Evolutionary conservation across 129 eudicot species (phyloP), one percentile per base, ranked within the genome.

Genomic region (Chrysanthemum lavandulifolium): DNA sequence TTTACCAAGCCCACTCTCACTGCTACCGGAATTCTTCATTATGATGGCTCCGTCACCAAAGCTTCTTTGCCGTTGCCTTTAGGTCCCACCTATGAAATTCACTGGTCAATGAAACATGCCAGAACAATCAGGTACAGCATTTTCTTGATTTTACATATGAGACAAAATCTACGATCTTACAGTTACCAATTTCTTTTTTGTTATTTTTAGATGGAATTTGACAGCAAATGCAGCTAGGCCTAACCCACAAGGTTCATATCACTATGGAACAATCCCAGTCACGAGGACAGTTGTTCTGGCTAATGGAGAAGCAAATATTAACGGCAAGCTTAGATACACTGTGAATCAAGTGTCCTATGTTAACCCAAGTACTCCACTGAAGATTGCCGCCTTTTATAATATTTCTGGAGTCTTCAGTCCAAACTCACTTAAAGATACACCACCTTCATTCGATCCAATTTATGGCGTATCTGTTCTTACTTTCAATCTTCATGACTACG

Each of bases 211-310:
- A 76, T 81, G 88, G 94, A 92, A 89, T 78, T 82, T 92, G 86
- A 92, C 97, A 6, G 94, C 97, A 23, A 92, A 89, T 78, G 97
- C 97, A 57, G 97, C 97, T 10, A 82, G 97, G 71, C 97, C 97
- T 3, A 92, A 92, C 51, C 96, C 94, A 18, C 97, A 92, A 81
- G 97, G 97, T 12, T 84, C 97, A 18, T 92, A 58, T 66, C 97
- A 89, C 48, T 92, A 89, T 65, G 96, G 97, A 21, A 84, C 86
- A 5, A 89, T 92, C 7, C 82, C 78, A 10, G 73, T 81, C 9
- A 76, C 70, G 29, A 86, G 87, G 71, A 92, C 97, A 47, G n/a
- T 92, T 19, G 79, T 92, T 16, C 73, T 92, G 5, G 83, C 81
- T 47, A 92, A 92, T 77, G 75, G 91, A 10, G 88, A 73, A 47